Evolutionary conservation across 148 eudicot genomes (phyloP).

Genomic region (Drosera capensis): DNA sequence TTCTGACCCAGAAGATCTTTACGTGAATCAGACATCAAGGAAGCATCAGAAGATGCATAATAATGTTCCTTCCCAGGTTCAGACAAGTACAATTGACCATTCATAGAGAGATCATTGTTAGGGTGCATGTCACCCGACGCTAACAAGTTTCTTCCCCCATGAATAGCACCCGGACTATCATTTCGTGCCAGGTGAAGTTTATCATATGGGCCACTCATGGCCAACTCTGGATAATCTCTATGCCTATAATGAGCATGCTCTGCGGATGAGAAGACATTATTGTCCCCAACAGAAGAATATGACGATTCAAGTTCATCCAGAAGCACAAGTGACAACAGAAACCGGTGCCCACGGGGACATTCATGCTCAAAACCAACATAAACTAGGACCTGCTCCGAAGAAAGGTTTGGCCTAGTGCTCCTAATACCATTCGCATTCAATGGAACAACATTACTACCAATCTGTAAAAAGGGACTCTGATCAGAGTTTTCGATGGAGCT

Average conservation of each 20-base stretch:
- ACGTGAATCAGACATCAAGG: slow-evolving; percentile 13
- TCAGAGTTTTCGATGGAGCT: slow-evolving; percentile 12
- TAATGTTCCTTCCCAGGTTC: slow-evolving; percentile 17
- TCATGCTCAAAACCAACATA: slow-evolving; percentile 95
- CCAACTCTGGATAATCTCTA: slow-evolving; percentile 31
- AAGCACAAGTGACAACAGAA: slow-evolving; percentile 57
- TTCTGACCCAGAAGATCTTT: slow-evolving; percentile 25
- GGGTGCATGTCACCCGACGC: slow-evolving; percentile 30
- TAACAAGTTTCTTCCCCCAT: slow-evolving; percentile 25
- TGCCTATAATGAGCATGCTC: slow-evolving; percentile 33
- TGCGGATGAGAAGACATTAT: slow-evolving; percentile 16
- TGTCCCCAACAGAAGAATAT: slow-evolving; percentile 42
- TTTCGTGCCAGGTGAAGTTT: slow-evolving; percentile 33
- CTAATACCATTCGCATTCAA: slow-evolving; percentile 22
- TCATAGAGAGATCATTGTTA: slow-evolving; percentile 13
- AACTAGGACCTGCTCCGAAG: slow-evolving; percentile 29
- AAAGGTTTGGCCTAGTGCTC: slow-evolving; percentile 20
- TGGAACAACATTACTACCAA: slow-evolving; percentile 46
- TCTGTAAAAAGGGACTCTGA: slow-evolving; percentile 35
- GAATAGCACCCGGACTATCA: slow-evolving; percentile 17
- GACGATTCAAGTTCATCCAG: slow-evolving; percentile 53
- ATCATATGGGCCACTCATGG: slow-evolving; percentile 22
- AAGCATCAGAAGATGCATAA: slow-evolving; percentile 17
- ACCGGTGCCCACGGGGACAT: slow-evolving; percentile 92
- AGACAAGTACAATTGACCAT: slow-evolving; percentile 17